phyloP scores from a whole-genome alignment of 257 asterid genomes.

The Cruciata laevipes region DNA sequence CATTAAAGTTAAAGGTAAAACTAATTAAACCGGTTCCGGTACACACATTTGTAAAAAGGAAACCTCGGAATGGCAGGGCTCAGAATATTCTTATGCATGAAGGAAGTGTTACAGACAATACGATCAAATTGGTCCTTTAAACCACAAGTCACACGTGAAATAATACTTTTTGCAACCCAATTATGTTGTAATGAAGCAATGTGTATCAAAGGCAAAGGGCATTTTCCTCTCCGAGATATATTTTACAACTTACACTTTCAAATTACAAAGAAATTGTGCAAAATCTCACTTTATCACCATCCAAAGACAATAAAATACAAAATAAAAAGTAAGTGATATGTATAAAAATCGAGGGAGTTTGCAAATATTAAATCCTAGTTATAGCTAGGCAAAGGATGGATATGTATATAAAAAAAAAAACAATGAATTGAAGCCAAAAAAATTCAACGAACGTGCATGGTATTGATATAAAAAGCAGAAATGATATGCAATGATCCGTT shows the following conservation, averaged over 20 bases:
- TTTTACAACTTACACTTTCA: too few relatives aligned
- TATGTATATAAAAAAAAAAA: background rate
- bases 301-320: too few relatives aligned
- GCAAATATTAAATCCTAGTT: background rate
- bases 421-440: background rate
- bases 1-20: too few relatives aligned
- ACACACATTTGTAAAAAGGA: background rate
- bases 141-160: background rate
- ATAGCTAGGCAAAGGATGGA: background rate
- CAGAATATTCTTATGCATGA: slow-evolving; percentile 1
- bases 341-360: too few relatives aligned
- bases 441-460: slow-evolving; percentile 10
- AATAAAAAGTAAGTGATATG: too few relatives aligned
- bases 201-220: background rate
- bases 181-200: background rate
- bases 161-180: background rate
- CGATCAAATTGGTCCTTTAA: background rate
- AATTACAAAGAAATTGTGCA: too few relatives aligned
- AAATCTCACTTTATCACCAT: too few relatives aligned
- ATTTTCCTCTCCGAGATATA: background rate
- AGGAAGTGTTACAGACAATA: background rate
- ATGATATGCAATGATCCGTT: slow-evolving; percentile 14
- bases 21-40: too few relatives aligned
- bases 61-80: background rate
- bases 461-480: background rate